phyloP scores from a whole-genome alignment of 331 rosid species.

The Ulmus americana region DNA sequence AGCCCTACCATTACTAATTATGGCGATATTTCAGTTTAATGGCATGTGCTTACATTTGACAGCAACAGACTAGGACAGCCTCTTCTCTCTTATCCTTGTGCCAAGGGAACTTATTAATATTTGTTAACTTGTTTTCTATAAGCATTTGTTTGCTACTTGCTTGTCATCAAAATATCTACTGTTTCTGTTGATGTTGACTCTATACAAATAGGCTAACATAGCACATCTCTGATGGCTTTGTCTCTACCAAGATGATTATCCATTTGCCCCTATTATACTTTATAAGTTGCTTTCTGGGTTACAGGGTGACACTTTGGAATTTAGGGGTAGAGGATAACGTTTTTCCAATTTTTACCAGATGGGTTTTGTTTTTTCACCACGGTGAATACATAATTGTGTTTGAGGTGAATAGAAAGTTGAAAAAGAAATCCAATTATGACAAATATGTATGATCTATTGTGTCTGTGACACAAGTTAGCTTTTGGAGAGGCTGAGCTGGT shows the following conservation, averaged over 20 bases:
- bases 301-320: too few relatives aligned
- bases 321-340: too few relatives aligned
- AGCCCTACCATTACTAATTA: constrained; percentile 22
- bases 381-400: background rate
- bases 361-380: background rate
- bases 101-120: constrained; percentile 8
- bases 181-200: background rate
- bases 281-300: background rate
- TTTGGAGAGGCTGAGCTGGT: background rate
- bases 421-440: background rate
- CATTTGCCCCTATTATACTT: background rate
- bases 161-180: background rate
- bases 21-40: constrained; percentile 9
- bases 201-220: background rate
- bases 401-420: background rate
- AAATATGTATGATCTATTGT: background rate
- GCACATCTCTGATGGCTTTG: background rate
- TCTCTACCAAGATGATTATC: constrained; percentile 1
- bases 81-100: constrained; percentile 21
- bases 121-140: constrained; percentile 8
- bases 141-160: constrained; percentile 12
- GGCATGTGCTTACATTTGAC: constrained; percentile 20
- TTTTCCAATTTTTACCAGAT: background rate
- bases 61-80: constrained; percentile 20
- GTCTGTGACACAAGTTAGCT: background rate